Base-by-base conservation (phyloP, 106 monocot genomes). In the Agapanthus africanus region DNA sequence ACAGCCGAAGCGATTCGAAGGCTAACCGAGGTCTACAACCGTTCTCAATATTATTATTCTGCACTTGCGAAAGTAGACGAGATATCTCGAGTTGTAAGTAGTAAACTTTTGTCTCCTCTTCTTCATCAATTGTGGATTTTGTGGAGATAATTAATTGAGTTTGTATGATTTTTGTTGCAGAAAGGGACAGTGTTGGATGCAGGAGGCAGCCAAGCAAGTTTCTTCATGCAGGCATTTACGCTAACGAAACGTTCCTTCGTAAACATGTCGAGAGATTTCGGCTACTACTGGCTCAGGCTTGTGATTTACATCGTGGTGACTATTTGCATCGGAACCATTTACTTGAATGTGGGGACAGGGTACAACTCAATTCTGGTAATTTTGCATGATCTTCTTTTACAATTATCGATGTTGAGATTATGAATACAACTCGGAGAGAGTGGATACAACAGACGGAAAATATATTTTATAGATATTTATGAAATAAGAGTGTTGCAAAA, bases 121-220 rank as follows among this genome's bases (percentile, higher is more conserved):
- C 22, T 2, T 7, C 31, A 10, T 28, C 0, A 3, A 22, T 1
- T 59, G 25, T 21, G 57, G 57, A 59, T 59, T 59, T 27, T 59
- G 57, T 60, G 33, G n/a, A 32, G 60, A 47, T 47, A 4, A n/a
- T 47, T 47, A 19, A 59, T 14, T 15, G 31, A 59, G 27, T 22
- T 38, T n/a, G n/a, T n/a, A n/a, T n/a, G n/a, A n/a, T n/a, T n/a
- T 46, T 47, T 68, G 34, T 35, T 33, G 33, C 68, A 68, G 68
- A 95, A 91, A 80, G 95, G 95, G 47, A 91, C 86, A 6, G 82
- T 91, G 26, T 52, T 88, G 70, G 88, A 95, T 66, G 41, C 83
- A 67, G 91, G 91, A 40, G 91, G 91, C 19, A 95, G 95, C 44
- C 83, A 85, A 27, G 91, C 95, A 31, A 88, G 91, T 46, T 95